Percentiles rank a stretch among this genome's conserved stretches.
phyloP scores from a whole-genome alignment of 805 yeast genomes.

The Hanseniaspora meyeri region DNA sequence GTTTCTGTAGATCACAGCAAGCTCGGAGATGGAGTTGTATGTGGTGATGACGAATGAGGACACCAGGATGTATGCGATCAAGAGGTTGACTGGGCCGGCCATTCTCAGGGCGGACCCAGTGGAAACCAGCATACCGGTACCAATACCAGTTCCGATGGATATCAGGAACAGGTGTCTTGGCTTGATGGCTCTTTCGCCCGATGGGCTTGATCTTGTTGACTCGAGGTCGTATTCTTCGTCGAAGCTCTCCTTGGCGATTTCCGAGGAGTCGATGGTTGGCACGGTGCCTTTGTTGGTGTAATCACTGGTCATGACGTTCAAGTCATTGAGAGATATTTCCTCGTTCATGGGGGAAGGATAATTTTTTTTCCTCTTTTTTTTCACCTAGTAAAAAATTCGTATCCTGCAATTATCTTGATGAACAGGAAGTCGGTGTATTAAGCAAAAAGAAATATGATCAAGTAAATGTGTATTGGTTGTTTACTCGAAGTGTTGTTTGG shows the following conservation, averaged over 20 bases:
- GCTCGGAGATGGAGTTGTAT: constrained; percentile 42
- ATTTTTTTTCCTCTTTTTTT: not conserved
- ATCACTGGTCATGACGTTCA: not conserved
- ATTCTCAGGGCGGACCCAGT: constrained; percentile 45
- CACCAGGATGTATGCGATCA: constrained; percentile 43
- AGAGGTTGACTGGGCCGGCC: constrained; percentile 56
- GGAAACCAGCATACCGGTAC: constrained; percentile 59
- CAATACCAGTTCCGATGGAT: constrained; percentile 57
- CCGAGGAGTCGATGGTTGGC: not conserved
- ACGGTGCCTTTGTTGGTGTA: not conserved
- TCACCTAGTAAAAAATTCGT: no score
- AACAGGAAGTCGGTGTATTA: no score
- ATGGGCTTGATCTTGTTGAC: not conserved
- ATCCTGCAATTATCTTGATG: no score
- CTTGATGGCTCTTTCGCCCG: not conserved
- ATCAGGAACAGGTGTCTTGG: constrained; percentile 46
- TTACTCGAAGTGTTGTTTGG: no score
- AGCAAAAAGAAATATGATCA: no score
- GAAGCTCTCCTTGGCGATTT: not conserved
- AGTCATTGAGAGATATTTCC: not conserved
- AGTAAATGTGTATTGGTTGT: no score
- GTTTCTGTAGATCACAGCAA: constrained; percentile 39
- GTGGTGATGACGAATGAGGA: constrained; percentile 51
- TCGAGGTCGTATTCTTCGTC: not conserved
- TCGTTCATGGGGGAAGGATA: not conserved